Conservation (phyloP, 768 basidiomycete species). For the Zangia roseola region DNA sequence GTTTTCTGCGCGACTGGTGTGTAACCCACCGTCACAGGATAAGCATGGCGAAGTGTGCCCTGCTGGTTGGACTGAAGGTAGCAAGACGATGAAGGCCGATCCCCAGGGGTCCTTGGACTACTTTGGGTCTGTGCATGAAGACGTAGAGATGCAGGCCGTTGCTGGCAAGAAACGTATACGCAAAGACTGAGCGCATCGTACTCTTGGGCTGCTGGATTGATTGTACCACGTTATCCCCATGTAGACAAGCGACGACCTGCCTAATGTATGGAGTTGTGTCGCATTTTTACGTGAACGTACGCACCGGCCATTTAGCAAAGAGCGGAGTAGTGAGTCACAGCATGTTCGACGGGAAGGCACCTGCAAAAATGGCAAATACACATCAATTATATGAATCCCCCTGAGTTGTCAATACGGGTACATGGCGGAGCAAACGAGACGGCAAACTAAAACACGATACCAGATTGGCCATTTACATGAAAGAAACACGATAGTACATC, state of each 20-base stretch:
- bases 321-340: too few relatives aligned
- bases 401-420: background rate
- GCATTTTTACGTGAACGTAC: background rate
- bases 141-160: constrained; percentile 37
- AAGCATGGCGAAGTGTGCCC: constrained; percentile 92
- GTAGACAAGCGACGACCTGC: background rate
- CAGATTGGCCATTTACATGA: background rate
- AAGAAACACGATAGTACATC: background rate
- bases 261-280: constrained; percentile 1
- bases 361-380: background rate
- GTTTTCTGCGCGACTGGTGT: background rate
- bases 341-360: too few relatives aligned
- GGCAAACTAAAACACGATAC: background rate
- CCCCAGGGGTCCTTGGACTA: constrained; percentile 73
- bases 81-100: constrained; percentile 80
- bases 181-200: constrained; percentile 36
- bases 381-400: background rate
- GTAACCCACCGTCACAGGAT: constrained; percentile 42
- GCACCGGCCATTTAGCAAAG: background rate
- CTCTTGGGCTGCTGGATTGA: background rate
- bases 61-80: constrained; percentile 82
- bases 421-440: background rate
- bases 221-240: constrained; percentile 1
- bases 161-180: constrained; percentile 58
- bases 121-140: constrained; percentile 43